Evolutionary conservation across 2,329 filamentous ascomycete species (phyloP), one percentile per base, ranked within the genome.

Genomic region (Diaporthe eres): DNA sequence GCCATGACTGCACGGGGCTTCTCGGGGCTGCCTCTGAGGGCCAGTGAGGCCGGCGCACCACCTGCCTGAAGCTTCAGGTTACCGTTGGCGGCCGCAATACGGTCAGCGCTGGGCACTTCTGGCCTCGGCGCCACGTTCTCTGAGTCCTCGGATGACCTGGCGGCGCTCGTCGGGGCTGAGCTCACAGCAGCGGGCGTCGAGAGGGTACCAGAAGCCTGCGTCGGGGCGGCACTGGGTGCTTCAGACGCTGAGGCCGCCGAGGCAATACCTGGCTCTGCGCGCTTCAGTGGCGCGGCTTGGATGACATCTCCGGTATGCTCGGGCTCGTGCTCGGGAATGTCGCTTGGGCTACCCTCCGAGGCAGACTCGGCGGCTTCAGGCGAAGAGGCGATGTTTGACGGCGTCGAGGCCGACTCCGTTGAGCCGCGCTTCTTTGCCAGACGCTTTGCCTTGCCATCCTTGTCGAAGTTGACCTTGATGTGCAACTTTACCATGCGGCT

Each of bases 401-500:
- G 71, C n/a, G 70, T 78, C 19, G 76, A 68, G 12, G 67, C 79
- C 10, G 77, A 77, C 25, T 79, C 78, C 13, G 80, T 79, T 57
- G 83, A 83, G 15, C 81, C 80, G 58, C 81, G 83, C 2, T 79
- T 77, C 51, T 83, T 79, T 8, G 71, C 22, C 8, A 84, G 77
- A 58, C 81, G 80, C 65, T 82, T 80, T 68, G 80, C 82, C 61
- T 82, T 81, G 72, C 82, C 83, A 68, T 84, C 80, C 75, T 83
- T 78, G 70, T 85, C 82, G 47, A 85, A 78, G 78, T 86, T 63
- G 81, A 87, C 78, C 55, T 87, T 87, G 31, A 92, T 84, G 9
- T 89, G 88, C 19, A 98, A 87, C 82, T 94, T 96, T 74, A 98
- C 93, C 70, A 98, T 89, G 55, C 96, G 88, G 79, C 92, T 94